Conservation (phyloP, 352 stramenopile genomes). For the Globisporangium rhizosaccharum region DNA sequence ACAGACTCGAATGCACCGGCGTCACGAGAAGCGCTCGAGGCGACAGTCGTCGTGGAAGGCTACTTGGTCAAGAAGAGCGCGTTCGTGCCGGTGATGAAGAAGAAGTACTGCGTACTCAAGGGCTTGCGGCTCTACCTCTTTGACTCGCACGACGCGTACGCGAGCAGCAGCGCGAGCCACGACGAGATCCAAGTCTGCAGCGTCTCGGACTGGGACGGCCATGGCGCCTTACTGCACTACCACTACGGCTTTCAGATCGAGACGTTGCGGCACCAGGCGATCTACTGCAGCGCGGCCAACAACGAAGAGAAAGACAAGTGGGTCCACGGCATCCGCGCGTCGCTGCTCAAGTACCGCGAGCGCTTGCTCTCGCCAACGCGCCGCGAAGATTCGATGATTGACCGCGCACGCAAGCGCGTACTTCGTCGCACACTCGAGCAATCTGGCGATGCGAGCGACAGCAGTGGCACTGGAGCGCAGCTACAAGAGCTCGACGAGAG, state of each 20-base stretch:
- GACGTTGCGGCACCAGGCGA: constrained; percentile 38
- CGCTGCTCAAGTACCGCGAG: constrained; percentile 37
- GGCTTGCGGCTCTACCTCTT: constrained; percentile 43
- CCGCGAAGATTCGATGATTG: constrained; percentile 23
- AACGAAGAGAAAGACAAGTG: constrained; percentile 61
- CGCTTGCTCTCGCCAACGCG: constrained; percentile 19
- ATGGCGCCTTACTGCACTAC: constrained; percentile 60
- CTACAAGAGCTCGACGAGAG: constrained; percentile 3
- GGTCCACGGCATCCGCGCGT: constrained; percentile 49
- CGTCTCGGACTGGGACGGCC: constrained; percentile 61
- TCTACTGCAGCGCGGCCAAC: constrained; percentile 63
- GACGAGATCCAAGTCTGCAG: constrained; percentile 29
- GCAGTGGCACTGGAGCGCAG: neutral
- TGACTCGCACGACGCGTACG: constrained; percentile 31
- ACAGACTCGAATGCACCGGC: neutral
- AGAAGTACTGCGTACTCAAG: constrained; percentile 52
- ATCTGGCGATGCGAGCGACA: neutral
- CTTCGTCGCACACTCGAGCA: constrained; percentile 8
- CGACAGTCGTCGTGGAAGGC: constrained; percentile 34
- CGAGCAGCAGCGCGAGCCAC: constrained; percentile 10
- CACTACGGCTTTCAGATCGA: constrained; percentile 69
- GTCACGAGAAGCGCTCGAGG: constrained; percentile 1
- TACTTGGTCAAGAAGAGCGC: constrained; percentile 52
- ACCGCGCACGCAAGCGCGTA: constrained; percentile 10
- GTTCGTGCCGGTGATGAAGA: constrained; percentile 45